Evolutionary conservation across 31 red algal genomes (phyloP), one percentile per base, ranked within the genome.

Genomic region (Odonthalia washingtoniensis): DNA sequence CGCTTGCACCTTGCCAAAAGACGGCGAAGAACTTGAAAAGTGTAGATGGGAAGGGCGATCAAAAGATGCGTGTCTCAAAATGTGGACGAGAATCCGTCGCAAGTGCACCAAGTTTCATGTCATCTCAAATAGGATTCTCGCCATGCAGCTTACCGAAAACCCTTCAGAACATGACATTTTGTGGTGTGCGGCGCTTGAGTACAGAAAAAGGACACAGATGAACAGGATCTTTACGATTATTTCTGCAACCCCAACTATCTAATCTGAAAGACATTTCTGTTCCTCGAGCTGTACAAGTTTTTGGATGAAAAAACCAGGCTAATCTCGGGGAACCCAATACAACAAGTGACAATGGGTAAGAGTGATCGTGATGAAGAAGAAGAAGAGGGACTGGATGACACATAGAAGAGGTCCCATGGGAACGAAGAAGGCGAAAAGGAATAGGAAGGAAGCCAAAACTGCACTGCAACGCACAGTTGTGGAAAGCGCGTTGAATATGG

Each of bases 381-480:
- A 64, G 49, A 26, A 38, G 31, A 52, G 3, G 3, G 45, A 3
- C 14, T 33, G 61, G 37, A 63, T 34, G 16, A 6, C 6, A 36
- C 21, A 38, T 38, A 30, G 3, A 6, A 62, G 40, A 62, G 2
- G 26, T 44, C 57, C 46, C 9, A 62, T 44, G 60, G 21, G 62
- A 4, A 65, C 62, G 4, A 65, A 27, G 28, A 82, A 82, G 40
- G 78, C 78, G 17, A 38, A 60, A 68, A 80, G 61, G 77, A 80
- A 35, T 5, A 30, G 61, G 49, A 82, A 82, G 14, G 60, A 37
- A 36, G 64, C 30, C 26, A 68, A 43, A 14, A 4, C 2, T 27
- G 35, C 2, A 3, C 3, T 5, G 21, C 4, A 9, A 2, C 24
- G 5, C 3, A 66, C 26, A 16, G 37, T 35, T 9, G 40, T 31